Base-by-base conservation (phyloP, 441 rosid genomes). In the Populus hybrid region DNA sequence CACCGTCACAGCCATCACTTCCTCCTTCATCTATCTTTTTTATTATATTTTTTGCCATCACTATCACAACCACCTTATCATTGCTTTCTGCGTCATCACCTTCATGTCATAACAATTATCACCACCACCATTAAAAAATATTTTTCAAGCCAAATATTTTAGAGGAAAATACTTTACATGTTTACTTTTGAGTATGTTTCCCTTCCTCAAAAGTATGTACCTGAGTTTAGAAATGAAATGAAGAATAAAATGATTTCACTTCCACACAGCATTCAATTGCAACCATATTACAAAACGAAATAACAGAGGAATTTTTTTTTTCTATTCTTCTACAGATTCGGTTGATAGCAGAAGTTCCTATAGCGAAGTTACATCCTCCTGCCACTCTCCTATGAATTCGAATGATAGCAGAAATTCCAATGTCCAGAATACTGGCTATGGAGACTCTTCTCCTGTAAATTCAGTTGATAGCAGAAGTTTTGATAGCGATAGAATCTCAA, bases 261-360 rank as follows among this genome's bases (percentile, higher is more conserved):
- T 38, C 2, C 3, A 38, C 42, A 9, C 42, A 9, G 11, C 10
- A 38, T 38, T 38, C 42, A 38, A 38, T 38, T 38, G 42, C 42
- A 11, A 38, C 11, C 42, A 38, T 38, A 3, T 28, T 28, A 24
- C 34, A 0, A 32, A 32, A 32, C 34, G 6, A 32, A 32, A 32
- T 32, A 32, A 32, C 34, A 32, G 34, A 32, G 34, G 34, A 30
- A 30, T 26, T 30, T 32, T 32, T 32, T 32, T 30, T 32, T 12
- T 5, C n/a, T 32, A 3, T 72, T 67, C 35, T 61, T 69, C 74
- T 64, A 26, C 77, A 82, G 88, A 72, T 77, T 74, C 71, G 10
- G 5, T 8, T 21, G 57, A 46, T 46, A 46, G 57, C 57, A 46
- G 57, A 46, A 46, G 57, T 46, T 46, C 57, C 57, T 14, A 46